Conservation (phyloP, 495 filamentous ascomycete genomes). For the Paragyromitra xinjiangensis region DNA sequence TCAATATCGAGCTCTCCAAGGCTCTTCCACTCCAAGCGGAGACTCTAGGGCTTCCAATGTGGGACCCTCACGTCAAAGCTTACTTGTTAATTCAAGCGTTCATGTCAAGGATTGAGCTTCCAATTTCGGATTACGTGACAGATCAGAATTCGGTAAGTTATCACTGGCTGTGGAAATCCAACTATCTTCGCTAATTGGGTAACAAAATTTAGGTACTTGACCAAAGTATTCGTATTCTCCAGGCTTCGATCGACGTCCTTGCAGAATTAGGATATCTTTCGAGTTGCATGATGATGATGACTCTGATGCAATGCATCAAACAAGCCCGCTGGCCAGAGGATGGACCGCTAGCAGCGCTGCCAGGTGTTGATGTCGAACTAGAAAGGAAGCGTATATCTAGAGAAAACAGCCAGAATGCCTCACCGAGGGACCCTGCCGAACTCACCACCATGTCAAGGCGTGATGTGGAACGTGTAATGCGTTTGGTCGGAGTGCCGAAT, state of each 20-base stretch:
- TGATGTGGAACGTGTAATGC: slow-evolving; percentile 56
- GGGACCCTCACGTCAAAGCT: slow-evolving; percentile 98
- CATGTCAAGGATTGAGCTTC: slow-evolving; percentile 89
- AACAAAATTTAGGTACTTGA: slow-evolving; percentile 72
- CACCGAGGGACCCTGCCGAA: slow-evolving; percentile 59
- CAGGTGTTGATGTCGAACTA: slow-evolving; percentile 70
- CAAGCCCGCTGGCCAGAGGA: slow-evolving; percentile 91
- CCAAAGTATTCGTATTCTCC: slow-evolving; percentile 94
- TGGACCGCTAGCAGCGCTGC: slow-evolving; percentile 78
- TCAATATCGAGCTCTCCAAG: slow-evolving; percentile 89
- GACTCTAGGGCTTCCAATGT: slow-evolving; percentile 81
- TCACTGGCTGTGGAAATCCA: slow-evolving; percentile 25
- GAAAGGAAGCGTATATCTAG: slow-evolving; percentile 58
- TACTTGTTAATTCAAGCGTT: slow-evolving; percentile 94
- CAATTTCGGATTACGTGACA: slow-evolving; percentile 96
- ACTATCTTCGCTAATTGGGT: slow-evolving; percentile 18
- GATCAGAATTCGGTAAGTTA: slow-evolving; percentile 73
- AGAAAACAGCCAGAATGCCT: slow-evolving; percentile 51
- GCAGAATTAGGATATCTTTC: slow-evolving; percentile 86
- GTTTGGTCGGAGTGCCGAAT: slow-evolving; percentile 26
- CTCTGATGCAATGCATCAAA: slow-evolving; percentile 89
- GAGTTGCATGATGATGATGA: slow-evolving; percentile 79
- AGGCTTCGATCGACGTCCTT: slow-evolving; percentile 89
- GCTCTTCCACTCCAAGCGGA: slow-evolving; percentile 76
- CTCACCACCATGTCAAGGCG: slow-evolving; percentile 60